Evolutionary conservation across 116 monocot species (phyloP), one percentile per base, ranked within the genome.

Genomic region (Posidonia oceanica): DNA sequence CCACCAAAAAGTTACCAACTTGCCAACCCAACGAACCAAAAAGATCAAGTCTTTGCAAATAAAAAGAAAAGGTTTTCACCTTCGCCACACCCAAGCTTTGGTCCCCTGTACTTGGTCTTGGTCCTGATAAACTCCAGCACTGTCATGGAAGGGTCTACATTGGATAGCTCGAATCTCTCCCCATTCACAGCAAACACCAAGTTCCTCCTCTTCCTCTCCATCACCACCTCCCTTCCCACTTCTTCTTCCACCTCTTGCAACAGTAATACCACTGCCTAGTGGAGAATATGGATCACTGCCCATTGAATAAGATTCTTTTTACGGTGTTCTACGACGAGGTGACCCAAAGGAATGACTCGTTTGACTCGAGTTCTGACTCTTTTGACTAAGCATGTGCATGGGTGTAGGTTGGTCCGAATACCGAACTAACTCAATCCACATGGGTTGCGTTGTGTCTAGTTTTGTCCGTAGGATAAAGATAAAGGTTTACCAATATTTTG

Each of bases 81-180:
- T 82, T 88, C 92, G 12, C 92, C 83, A 63, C 92, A 92, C 0
- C 81, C 86, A 54, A 92, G 86, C 77, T 88, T 92, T 52, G 88
- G 74, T 4, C 91, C 91, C 59, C 73, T 92, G 78, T 67, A 92
- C 8, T 73, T 70, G 4, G 92, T 92, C 36, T 62, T 62, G 37
- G 88, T 83, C 61, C 92, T 72, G 60, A 86, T 58, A 59, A 91
- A 91, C 78, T 88, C 91, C 36, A 91, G 71, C 71, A 91, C 62
- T 3, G 88, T 86, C 65, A 76, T 88, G 7, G 81, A 72, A 11
- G 91, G 91, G 59, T 91, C 83, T 52, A 86, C 77, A 8, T 51
- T 66, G 41, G 79, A 16, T 15, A 83, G 82, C 81, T 83, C 83
- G 69, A 79, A 88, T 59, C 88, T 76, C 73, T 82, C 72, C 6